These are phyloP conservation scores for Pseudofabraea citricarpa DNA, from an alignment of 2,329 filamentous ascomycete genomes.

Conservation along the genomic window DNA sequence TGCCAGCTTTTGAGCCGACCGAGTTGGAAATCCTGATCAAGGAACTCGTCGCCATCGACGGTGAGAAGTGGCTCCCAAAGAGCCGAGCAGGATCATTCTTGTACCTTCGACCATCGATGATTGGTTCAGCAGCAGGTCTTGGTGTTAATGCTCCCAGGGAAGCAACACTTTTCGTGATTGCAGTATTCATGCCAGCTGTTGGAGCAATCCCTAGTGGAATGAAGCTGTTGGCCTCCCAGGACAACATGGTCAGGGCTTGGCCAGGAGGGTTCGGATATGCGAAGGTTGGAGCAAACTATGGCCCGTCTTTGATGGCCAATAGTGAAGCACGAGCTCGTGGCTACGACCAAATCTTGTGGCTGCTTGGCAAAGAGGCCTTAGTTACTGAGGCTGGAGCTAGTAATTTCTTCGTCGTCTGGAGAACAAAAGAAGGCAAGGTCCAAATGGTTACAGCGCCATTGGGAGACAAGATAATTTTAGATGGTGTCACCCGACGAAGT, in stretches of 20 bases:
- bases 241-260: constrained; percentile 87
- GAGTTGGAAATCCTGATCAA: constrained; percentile 72
- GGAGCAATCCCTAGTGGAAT: constrained; percentile 45
- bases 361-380: constrained; percentile 70
- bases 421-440: constrained; percentile 53
- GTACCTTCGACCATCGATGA: constrained; percentile 77
- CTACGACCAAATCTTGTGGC: constrained; percentile 90
- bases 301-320: constrained; percentile 75
- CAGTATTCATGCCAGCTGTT: constrained; percentile 51
- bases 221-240: constrained; percentile 71
- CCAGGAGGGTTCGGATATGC: constrained; percentile 88
- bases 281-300: constrained; percentile 93
- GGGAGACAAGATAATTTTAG: constrained; percentile 77
- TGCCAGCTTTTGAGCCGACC: constrained; percentile 66
- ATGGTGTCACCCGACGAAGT: constrained; percentile 81
- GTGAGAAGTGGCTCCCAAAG: constrained; percentile 73
- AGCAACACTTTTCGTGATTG: constrained; percentile 85
- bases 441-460: constrained; percentile 81
- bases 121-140: constrained; percentile 74
- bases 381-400: constrained; percentile 89
- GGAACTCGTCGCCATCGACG: constrained; percentile 68
- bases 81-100: constrained; percentile 65
- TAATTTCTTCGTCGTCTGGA: constrained; percentile 89
- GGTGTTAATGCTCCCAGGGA: constrained; percentile 76
- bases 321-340: constrained; percentile 67